phyloP scores from a whole-genome alignment of 2,329 filamentous ascomycete genomes.

The Dryadomyces sulphureus region DNA sequence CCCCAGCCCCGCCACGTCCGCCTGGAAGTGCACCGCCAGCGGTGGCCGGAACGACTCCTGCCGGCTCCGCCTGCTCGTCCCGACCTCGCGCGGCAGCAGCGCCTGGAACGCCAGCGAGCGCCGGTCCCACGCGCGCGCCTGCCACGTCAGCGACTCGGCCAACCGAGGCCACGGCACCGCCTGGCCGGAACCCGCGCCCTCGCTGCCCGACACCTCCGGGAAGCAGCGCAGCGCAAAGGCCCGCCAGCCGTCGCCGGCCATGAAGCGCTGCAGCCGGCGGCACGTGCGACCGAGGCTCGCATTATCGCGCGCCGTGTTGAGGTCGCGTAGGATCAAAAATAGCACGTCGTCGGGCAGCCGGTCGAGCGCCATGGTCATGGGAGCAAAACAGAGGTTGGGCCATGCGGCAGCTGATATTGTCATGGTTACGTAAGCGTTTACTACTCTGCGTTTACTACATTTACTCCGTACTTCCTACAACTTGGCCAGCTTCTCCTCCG shows the following conservation, averaged over 20 bases:
- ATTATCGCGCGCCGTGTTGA: constrained; percentile 34
- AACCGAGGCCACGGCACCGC: constrained; percentile 20
- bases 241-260: constrained; percentile 30
- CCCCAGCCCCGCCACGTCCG: constrained; percentile 9
- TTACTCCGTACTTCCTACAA: background rate
- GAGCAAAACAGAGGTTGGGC: background rate
- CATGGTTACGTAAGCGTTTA: background rate
- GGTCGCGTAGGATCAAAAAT: constrained; percentile 29
- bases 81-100: constrained; percentile 12
- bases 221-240: constrained; percentile 32
- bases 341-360: constrained; percentile 35
- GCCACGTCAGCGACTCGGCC: constrained; percentile 31
- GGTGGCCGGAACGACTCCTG: constrained; percentile 23
- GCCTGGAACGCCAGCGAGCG: constrained; percentile 26
- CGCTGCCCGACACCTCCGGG: constrained; percentile 8
- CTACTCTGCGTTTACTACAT: too few species aligned
- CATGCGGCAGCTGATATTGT: background rate
- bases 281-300: constrained; percentile 25
- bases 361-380: constrained; percentile 16
- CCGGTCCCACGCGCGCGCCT: constrained; percentile 38
- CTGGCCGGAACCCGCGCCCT: background rate
- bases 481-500: background rate
- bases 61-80: constrained; percentile 15
- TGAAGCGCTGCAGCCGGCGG: constrained; percentile 22
- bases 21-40: constrained; percentile 27